These are phyloP conservation scores for Eragrostis curvula DNA, from an alignment of 176 grass and related monocot genomes.

Conservation along the genomic window DNA sequence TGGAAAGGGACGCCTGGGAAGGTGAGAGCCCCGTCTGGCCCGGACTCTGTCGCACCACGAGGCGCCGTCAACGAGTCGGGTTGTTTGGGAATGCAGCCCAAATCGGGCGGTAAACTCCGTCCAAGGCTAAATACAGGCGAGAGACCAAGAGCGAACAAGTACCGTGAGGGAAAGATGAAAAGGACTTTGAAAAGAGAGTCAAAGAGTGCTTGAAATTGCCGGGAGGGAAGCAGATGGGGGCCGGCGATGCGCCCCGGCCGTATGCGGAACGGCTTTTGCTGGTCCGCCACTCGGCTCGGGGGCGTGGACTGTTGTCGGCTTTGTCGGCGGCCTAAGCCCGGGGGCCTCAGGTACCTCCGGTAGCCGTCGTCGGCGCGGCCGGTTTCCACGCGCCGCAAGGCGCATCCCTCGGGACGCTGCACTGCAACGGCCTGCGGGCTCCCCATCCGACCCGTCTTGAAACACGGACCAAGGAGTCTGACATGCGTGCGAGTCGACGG, in stretches of 20 bases:
- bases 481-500: constrained; percentile 66
- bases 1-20: no score
- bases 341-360: no score
- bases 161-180: constrained; percentile 83
- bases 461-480: constrained; percentile 88
- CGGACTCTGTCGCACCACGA: constrained; percentile 61
- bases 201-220: constrained; percentile 90
- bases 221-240: constrained; percentile 81
- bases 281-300: background rate
- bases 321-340: no score
- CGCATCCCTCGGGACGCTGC: background rate
- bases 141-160: constrained; percentile 74
- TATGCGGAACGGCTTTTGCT: constrained; percentile 30
- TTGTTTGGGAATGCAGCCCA: constrained; percentile 61
- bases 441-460: constrained; percentile 80
- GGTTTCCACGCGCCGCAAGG: no score
- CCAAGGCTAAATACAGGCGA: constrained; percentile 67
- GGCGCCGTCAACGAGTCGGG: constrained; percentile 52
- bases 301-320: background rate
- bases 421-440: constrained; percentile 50
- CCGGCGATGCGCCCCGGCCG: constrained; percentile 49
- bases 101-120: constrained; percentile 56
- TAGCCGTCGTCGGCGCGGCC: no score
- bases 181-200: constrained; percentile 90
- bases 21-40: no score